These are phyloP conservation scores for Epichloe brachyelytri DNA, from an alignment of 2,329 filamentous ascomycete species.

Conservation along the genomic window DNA sequence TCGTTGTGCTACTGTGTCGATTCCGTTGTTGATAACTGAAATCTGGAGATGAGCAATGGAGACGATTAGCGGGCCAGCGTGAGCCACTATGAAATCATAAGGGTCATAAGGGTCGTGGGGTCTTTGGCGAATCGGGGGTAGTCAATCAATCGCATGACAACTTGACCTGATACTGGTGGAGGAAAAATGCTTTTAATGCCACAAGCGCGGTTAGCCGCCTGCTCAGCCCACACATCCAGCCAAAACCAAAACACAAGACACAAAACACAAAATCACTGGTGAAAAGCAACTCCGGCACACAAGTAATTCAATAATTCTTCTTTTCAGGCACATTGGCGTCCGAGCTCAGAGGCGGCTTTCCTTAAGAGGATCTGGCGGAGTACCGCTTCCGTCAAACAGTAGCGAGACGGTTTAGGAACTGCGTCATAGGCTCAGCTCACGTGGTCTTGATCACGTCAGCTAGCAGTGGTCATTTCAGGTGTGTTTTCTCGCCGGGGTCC, in stretches of 20 bases:
- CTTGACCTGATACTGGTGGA: neutral
- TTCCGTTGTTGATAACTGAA: too few species aligned
- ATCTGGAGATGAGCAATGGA: conserved; percentile 5
- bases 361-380: too few species aligned
- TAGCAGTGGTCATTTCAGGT: neutral
- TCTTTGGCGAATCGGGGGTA: neutral
- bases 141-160: neutral
- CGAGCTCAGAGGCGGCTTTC: too few species aligned
- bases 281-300: too few species aligned
- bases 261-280: too few species aligned
- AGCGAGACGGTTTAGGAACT: neutral
- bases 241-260: too few species aligned
- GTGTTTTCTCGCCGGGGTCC: too few species aligned
- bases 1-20: neutral
- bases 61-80: conserved; percentile 1
- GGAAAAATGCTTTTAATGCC: neutral
- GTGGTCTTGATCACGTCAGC: neutral
- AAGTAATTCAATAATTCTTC: too few species aligned
- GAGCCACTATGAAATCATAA: conserved; percentile 5
- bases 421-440: neutral
- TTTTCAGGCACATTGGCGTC: too few species aligned
- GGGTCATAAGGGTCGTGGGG: conserved; percentile 2
- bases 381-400: too few species aligned
- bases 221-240: too few species aligned
- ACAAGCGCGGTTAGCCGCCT: too few species aligned